Evolutionary conservation across 2,329 filamentous ascomycete species (phyloP), one percentile per base, ranked within the genome.

Genomic region (Knufia fluminis): DNA sequence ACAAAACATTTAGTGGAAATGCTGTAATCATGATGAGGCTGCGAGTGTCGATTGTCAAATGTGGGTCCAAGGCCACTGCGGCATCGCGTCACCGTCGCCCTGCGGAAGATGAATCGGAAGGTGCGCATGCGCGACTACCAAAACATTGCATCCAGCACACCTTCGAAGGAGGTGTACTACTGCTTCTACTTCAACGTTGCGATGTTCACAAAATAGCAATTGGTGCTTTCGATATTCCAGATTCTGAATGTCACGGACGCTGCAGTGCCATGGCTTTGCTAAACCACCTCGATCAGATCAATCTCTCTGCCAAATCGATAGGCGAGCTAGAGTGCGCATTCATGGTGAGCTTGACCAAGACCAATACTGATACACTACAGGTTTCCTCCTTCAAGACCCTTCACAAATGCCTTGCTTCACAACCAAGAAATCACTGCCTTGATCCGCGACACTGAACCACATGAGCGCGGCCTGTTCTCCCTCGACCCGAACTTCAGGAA

Each of bases 401-500:
- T 97, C 70, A 92, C 90, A 58, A 96, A 94, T 66, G 89, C 92
- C 28, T 77, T 98, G 33, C 81, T 97, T 43, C 82, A 84, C 50
- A 82, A 82, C 57, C 83, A 90, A 66, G 92, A 98, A 66, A 97
- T 98, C 59, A 97, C 92, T 3, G 80, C 86, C 10, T 73, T 98
- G 42, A 96, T 98, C 61, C 86, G 92, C 53, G 92, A 98, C 66
- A 96, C 91, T 2, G 92, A 98, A 68, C 72, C 85, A 19, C 91
- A 97, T 69, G 92, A 98, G 67, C 85, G 90, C 61, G 91, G 91
- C 4, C 80, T 98, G 16, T 98, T 97, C 72, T 94, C 91, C 32
- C 83, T 95, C 0, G 89, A 91, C 1, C 81, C 86, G 0, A 79
- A 85, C 0, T 75, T 70, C 3, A 74, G 75, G 2, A 76, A 62